Conservation (phyloP, 768 basidiomycete species). For the Pleurotus citrinopileatus region DNA sequence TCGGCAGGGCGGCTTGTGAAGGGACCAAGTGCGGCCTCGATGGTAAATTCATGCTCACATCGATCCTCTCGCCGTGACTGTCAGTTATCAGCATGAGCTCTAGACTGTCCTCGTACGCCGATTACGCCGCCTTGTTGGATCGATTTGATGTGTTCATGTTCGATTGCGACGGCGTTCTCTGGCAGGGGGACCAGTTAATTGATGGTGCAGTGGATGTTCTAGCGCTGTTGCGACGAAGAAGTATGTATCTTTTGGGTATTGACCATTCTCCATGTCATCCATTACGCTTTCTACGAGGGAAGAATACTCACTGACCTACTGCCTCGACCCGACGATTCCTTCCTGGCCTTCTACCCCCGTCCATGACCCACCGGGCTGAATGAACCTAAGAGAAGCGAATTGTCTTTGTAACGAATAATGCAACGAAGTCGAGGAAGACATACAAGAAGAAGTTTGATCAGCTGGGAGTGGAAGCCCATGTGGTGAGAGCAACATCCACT, state of each 20-base stretch:
- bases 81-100: slow-evolving; percentile 29
- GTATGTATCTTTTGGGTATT: slow-evolving; percentile 40
- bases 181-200: slow-evolving; percentile 79
- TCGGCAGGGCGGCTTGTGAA: background rate
- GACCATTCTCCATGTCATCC: background rate
- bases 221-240: slow-evolving; percentile 62
- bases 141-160: slow-evolving; percentile 94
- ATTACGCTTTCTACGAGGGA: no score
- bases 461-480: slow-evolving; percentile 79
- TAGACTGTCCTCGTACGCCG: slow-evolving; percentile 36
- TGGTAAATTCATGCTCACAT: background rate
- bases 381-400: slow-evolving; percentile 66
- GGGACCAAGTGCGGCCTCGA: background rate
- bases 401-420: slow-evolving; percentile 97
- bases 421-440: slow-evolving; percentile 83
- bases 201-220: slow-evolving; percentile 80
- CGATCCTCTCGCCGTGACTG: background rate
- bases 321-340: no score
- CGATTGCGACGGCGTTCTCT: slow-evolving; percentile 95
- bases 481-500: slow-evolving; percentile 50
- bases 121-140: slow-evolving; percentile 49
- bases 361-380: no score
- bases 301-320: background rate
- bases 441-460: slow-evolving; percentile 93
- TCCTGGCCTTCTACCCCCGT: no score